Base-by-base conservation (phyloP, 2,329 filamentous ascomycete species). In the Penicillium janthinellum region DNA sequence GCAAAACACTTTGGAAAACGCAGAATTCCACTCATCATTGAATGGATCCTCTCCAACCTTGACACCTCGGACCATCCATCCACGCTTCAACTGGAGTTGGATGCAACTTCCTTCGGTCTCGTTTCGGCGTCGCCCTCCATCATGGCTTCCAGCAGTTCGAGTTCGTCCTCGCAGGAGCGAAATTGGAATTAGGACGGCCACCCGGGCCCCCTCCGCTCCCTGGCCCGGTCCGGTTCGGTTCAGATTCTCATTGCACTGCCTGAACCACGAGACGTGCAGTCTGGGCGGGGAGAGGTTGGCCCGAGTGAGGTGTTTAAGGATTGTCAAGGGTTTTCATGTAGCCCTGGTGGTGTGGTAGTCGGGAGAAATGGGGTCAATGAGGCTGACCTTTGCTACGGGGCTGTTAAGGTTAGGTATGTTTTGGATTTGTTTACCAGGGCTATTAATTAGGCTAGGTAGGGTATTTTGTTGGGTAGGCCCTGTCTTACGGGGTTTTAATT, bases 121-220 rank as follows among this genome's bases (percentile, higher is more conserved):
- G 56, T 51, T 25, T 56, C 61, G 56, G 58, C 51, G 38, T 39
- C n/a, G 61, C 49, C 47, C 38, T 63, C 61, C 48, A 8, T 31
- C 28, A 31, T 31, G 6, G 6, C 47, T 52, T 55, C 58, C 55
- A 58, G 35, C 45, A 22, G 49, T 25, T 48, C 28, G 37, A 44
- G 15, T 31, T 31, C 28, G 7, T 31, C 28, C 28, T 31, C 28
- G 7, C 28, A 31, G 20, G 34, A 31, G 34, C 28, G n/a, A 44
- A 34, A 65, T 63, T 65, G 58, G 34, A 35, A 60, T 65, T 65
- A 53, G 22, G 57, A 56, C 63, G 57, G 63, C 6, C 35, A 31
- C 42, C 37, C 58, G 12, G 20, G 11, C 22, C 22, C 22, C 22
- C 42, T 25, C 8, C 28, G 1, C 28, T 58, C 59, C 56, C 56